Evolutionary conservation across 2,329 filamentous ascomycete species (phyloP), one percentile per base, ranked within the genome.

Genomic region (Myriosclerotinia scirpicola): DNA sequence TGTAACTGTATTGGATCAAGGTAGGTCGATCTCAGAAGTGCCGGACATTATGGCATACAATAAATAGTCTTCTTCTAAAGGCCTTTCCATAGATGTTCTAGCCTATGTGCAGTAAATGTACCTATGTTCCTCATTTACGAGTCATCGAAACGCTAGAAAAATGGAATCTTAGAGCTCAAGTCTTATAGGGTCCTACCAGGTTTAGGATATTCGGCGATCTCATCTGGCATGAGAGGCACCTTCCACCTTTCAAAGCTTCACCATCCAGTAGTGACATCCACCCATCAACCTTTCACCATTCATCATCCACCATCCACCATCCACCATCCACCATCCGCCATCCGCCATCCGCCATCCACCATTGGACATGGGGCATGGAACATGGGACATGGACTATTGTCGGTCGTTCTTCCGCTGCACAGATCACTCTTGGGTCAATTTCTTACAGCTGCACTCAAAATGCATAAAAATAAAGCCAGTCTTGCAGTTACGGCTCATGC

Each of bases 401-500:
- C 42, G 54, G 30, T 44, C 44, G 46, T 65, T 60, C 46, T 52
- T 53, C 54, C 54, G 64, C 55, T 61, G 64, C 64, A 65, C 64
- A 61, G 64, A 65, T 65, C 64, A 65, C 46, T 42, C 54, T 26
- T 44, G 50, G 64, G 54, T 65, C 55, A 15, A 61, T 40, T 44
- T 65, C 63, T 65, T 65, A 48, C 62, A 65, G 42, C n/a, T 61
- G 58, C 58, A 50, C n/a, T 40, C 15, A 38, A 36, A 34, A 60
- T 50, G 44, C 56, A 60, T 30, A 56, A 42, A 17, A 30, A 30
- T n/a, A 20, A 46, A 46, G 44, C n/a, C 58, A 61, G 58, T 61
- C 58, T 61, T 65, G 63, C 63, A 59, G 44, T 42, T 46, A 36
- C n/a, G 36, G 30, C 30, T 34, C 6, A 34, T 34, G 30, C 30